Evolutionary conservation across 2,329 filamentous ascomycete genomes (phyloP).

Genomic region (Hymenotorrendiella dingleyae): DNA sequence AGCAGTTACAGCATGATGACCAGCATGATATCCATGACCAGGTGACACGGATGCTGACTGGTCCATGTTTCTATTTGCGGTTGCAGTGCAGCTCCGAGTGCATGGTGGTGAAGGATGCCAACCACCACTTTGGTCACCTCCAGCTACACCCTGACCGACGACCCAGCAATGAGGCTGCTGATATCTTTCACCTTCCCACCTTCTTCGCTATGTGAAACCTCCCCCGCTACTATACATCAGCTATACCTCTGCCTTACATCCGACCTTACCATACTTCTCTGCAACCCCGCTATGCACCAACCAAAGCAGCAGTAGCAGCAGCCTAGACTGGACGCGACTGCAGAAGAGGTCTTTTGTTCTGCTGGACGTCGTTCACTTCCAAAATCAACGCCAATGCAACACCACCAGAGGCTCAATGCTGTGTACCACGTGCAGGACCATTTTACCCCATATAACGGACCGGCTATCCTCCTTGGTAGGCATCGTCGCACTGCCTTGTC

Average conservation of each 20-base stretch:
- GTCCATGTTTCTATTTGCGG: too few species aligned
- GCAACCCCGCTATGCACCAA: conserved; percentile 7
- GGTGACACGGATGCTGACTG: too few species aligned
- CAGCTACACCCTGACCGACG: too few species aligned
- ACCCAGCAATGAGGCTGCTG: conserved; percentile 1
- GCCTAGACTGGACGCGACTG: conserved; percentile 1
- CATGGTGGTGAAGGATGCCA: too few species aligned
- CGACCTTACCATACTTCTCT: conserved; percentile 3
- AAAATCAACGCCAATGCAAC: conserved; percentile 4
- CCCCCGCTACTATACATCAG: background rate
- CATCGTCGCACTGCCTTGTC: conserved; percentile 1
- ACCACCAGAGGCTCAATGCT: conserved; percentile 3
- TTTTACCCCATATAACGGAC: conserved; percentile 4
- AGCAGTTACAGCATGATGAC: too few species aligned
- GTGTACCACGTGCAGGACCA: conserved; percentile 4
- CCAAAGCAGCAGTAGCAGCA: too few species aligned
- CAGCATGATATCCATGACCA: too few species aligned
- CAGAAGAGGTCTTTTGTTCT: background rate
- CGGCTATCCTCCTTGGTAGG: conserved; percentile 2
- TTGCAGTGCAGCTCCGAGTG: too few species aligned
- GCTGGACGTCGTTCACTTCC: conserved; percentile 1
- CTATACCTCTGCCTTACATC: background rate
- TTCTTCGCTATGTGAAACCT: background rate
- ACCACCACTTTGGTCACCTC: too few species aligned
- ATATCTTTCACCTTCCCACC: too few species aligned